phyloP scores from a whole-genome alignment of 2,329 filamentous ascomycete genomes.

The Cryphonectria parasitica region DNA sequence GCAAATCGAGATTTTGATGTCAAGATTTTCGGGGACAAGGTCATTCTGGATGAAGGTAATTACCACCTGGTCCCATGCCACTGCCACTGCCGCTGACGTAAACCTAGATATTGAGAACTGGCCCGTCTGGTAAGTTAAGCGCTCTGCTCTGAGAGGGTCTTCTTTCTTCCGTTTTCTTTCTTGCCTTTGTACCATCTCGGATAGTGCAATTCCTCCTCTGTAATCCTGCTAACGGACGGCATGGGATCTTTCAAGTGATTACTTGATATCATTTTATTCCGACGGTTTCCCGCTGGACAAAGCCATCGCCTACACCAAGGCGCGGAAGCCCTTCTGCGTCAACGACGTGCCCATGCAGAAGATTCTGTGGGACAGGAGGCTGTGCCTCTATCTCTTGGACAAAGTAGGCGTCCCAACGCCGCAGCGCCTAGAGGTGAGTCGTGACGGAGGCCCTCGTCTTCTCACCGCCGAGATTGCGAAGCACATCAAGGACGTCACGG shows the following conservation, averaged over 20 bases:
- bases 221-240: conserved; percentile 34
- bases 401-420: conserved; percentile 89
- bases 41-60: conserved; percentile 88
- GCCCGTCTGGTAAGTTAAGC: conserved; percentile 73
- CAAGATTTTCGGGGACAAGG: conserved; percentile 97
- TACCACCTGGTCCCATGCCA: background rate
- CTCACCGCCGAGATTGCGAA: conserved; percentile 79
- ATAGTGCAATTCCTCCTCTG: background rate
- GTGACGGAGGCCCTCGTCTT: conserved; percentile 85
- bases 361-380: conserved; percentile 90
- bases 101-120: conserved; percentile 82
- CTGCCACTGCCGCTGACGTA: conserved; percentile 27
- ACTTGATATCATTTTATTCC: conserved; percentile 96
- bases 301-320: conserved; percentile 90
- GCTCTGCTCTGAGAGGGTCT: too few relatives aligned
- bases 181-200: too few relatives aligned
- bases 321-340: conserved; percentile 94
- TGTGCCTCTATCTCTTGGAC: conserved; percentile 87
- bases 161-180: too few relatives aligned
- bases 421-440: conserved; percentile 83
- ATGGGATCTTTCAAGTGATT: conserved; percentile 62
- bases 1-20: conserved; percentile 93
- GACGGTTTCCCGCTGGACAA: conserved; percentile 97
- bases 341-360: conserved; percentile 98
- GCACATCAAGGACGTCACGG: conserved; percentile 79